phyloP scores from a whole-genome alignment of 2,329 filamentous ascomycete species.

The Talaromyces sp. region DNA sequence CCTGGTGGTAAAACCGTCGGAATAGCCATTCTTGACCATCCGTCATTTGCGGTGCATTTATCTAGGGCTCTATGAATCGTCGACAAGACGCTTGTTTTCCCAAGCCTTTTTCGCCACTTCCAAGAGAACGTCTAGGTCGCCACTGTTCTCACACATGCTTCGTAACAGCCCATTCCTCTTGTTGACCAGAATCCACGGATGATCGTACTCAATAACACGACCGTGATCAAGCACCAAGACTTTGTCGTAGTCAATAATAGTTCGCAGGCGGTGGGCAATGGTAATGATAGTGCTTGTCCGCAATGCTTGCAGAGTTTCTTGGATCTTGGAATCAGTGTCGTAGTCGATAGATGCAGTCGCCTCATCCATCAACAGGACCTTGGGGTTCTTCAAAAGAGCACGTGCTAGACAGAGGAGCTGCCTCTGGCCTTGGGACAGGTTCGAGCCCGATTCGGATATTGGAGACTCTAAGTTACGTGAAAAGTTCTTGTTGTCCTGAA shows the following conservation, averaged over 20 bases:
- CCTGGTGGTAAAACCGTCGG: too few relatives aligned
- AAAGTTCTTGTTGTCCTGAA: too few relatives aligned
- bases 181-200: background rate
- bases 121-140: background rate
- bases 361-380: constrained; percentile 4
- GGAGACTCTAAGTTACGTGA: too few relatives aligned
- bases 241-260: background rate
- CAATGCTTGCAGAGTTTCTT: background rate
- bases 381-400: constrained; percentile 13
- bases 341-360: background rate
- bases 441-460: too few relatives aligned
- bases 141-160: background rate
- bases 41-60: too few relatives aligned
- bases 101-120: too few relatives aligned
- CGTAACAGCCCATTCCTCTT: too few relatives aligned
- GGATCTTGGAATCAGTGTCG: background rate
- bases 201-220: background rate
- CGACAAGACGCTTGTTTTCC: too few relatives aligned
- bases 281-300: background rate
- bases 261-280: background rate
- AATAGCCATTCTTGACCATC: too few relatives aligned
- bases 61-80: too few relatives aligned
- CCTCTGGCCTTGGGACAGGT: constrained; percentile 28
- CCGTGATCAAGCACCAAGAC: constrained; percentile 4
- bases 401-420: constrained; percentile 30